Conservation (phyloP, 805 yeast species). For the Metschnikowia proteae region DNA sequence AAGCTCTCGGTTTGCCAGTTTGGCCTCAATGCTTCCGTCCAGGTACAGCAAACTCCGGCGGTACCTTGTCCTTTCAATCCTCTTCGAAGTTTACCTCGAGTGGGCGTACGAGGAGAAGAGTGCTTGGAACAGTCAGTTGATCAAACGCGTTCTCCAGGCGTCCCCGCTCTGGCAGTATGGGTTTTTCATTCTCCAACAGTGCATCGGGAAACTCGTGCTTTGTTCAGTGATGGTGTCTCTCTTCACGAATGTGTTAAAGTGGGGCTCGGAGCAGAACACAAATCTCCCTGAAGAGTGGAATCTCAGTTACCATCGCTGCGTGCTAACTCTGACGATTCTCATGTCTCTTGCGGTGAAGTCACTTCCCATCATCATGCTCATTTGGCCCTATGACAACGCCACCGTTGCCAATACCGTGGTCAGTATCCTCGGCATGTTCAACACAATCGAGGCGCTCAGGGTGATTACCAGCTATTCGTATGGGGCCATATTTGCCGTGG, state of each 20-base stretch:
- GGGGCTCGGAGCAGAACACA: conserved; percentile 21
- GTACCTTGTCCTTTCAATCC: conserved; percentile 55
- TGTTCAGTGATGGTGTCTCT: conserved; percentile 32
- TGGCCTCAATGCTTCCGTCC: too few species aligned
- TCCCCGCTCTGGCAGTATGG: conserved; percentile 49
- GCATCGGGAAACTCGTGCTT: conserved; percentile 43
- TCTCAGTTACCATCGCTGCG: conserved; percentile 33
- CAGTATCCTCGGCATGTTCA: conserved; percentile 55
- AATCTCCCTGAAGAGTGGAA: conserved; percentile 26
- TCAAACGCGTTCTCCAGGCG: conserved; percentile 26
- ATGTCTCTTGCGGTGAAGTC: conserved; percentile 77
- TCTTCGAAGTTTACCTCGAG: conserved; percentile 83
- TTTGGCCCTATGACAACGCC: conserved; percentile 91
- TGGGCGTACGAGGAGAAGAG: conserved; percentile 89
- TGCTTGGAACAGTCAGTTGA: conserved; percentile 24
- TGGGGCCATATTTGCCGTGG: conserved; percentile 5
- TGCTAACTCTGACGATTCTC: conserved; percentile 63
- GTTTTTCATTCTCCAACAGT: conserved; percentile 51
- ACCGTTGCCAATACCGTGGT: conserved; percentile 59
- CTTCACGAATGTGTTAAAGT: conserved; percentile 16
- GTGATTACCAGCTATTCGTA: conserved; percentile 13
- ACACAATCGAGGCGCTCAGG: conserved; percentile 55
- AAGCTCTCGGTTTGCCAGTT: too few species aligned
- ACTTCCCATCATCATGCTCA: conserved; percentile 87
- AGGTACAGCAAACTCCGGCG: conserved; percentile 32